A percentile compares a stretch with the other conserved stretches of the same genome.
Conservation (phyloP, 495 filamentous ascomycete species). For the Trypethelium eluteriae region DNA sequence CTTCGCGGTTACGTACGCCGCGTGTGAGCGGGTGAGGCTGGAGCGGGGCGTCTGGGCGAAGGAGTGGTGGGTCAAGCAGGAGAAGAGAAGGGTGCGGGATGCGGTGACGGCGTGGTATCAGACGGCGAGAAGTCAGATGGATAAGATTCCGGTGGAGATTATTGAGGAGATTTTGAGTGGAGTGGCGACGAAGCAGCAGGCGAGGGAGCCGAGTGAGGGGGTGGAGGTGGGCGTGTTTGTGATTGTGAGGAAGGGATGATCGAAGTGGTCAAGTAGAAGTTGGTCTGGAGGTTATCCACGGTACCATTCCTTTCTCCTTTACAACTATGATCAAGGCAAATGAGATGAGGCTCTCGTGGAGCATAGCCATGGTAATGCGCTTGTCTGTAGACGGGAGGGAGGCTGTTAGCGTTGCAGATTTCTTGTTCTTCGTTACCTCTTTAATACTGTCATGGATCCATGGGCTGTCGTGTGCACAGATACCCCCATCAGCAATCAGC, state of each 20-base stretch:
- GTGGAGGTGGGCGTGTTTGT: slow-evolving; percentile 36
- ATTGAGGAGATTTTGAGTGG: slow-evolving; percentile 59
- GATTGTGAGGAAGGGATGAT: slow-evolving; percentile 12
- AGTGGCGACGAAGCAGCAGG: slow-evolving; percentile 33
- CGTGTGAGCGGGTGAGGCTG: slow-evolving; percentile 46
- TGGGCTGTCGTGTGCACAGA: slow-evolving; percentile 7
- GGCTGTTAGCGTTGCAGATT: background rate
- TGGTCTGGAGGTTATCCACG: no score
- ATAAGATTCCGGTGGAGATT: slow-evolving; percentile 45
- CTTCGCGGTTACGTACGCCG: slow-evolving; percentile 47
- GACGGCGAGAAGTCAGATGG: slow-evolving; percentile 42
- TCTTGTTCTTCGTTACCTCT: background rate
- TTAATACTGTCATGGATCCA: background rate
- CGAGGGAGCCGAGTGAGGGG: slow-evolving; percentile 30
- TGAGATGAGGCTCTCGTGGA: no score
- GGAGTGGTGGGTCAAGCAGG: slow-evolving; percentile 67
- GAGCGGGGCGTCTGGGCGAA: slow-evolving; percentile 52
- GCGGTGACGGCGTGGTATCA: slow-evolving; percentile 53
- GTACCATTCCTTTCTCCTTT: no score
- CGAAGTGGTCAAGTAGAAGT: background rate
- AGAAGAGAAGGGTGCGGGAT: slow-evolving; percentile 56
- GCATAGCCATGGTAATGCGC: background rate
- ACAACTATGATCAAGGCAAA: no score
- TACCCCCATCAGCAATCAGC: background rate
- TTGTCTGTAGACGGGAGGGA: slow-evolving; percentile 1